Base-by-base conservation (phyloP, 2,329 filamentous ascomycete genomes). In the Tolypocladium endophyticum region DNA sequence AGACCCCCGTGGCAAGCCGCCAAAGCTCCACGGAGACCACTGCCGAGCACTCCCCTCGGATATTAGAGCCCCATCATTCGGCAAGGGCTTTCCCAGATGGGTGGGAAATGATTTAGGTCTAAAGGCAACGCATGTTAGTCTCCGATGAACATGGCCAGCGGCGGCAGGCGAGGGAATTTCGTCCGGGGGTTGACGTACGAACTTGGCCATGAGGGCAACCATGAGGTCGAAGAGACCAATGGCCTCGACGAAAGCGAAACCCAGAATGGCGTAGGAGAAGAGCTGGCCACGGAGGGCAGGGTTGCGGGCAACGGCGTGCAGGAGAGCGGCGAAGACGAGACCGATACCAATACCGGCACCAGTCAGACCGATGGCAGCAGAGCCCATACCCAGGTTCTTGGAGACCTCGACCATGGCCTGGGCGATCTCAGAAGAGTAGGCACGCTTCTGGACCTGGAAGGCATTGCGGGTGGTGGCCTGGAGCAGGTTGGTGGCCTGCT, bases 301-400 rank as follows among this genome's bases (percentile, higher is more conserved):
- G 89, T 96, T 96, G 83, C 90, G 90, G 83, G 90, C 89, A 77
- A 94, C 90, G 81, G 87, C 87, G 80, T 89, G 87, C 75, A 95
- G 84, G 76, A 95, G 89, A 73, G 89, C 87, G 76, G 88, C 90
- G 86, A 95, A 95, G 76, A 95, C 90, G 76, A 93, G 87, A 84
- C 90, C 90, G 80, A 94, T 95, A 90, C 90, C 90, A 79, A 94
- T 90, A 91, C 90, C 89, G 75, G 89, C 88, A 88, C 88, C 88
- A 76, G 88, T 90, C 74, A 95, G 88, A 88, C 90, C 90, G 75
- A 95, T 92, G 82, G 90, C 90, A 74, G 90, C 90, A 71, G 87
- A 82, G 79, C 89, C 89, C 88, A 92, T 92, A 85, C 89, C 89
- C 74, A 92, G 77, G 87, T 92, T 92, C 86, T 91, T 89, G 79